phyloP scores from a whole-genome alignment of 2,329 filamentous ascomycete species.

The Fusarium tjaetaba region DNA sequence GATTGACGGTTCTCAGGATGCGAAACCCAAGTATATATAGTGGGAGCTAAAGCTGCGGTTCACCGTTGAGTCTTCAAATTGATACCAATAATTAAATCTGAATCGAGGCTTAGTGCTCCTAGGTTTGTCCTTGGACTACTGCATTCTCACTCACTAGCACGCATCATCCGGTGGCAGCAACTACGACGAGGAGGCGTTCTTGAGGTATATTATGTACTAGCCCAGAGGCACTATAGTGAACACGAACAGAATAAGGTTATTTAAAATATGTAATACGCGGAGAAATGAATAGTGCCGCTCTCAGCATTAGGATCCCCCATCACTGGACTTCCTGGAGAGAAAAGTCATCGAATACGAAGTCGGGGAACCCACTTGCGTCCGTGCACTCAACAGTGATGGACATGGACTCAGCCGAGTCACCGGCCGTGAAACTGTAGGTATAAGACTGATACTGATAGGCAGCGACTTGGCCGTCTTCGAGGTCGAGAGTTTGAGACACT shows the following conservation, averaged over 20 bases:
- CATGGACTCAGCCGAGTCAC: background rate
- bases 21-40: background rate
- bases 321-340: background rate
- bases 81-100: rapidly evolving
- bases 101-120: rapidly evolving
- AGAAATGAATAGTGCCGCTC: background rate
- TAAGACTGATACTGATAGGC: background rate
- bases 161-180: rapidly evolving
- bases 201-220: background rate
- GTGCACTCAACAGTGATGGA: background rate
- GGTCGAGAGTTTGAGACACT: rapidly evolving
- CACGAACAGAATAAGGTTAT: background rate
- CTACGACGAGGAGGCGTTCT: background rate
- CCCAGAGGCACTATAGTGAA: background rate
- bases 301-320: no score
- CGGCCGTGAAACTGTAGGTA: background rate
- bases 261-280: background rate
- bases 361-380: background rate
- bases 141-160: background rate
- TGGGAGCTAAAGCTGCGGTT: background rate
- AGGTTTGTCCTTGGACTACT: rapidly evolving
- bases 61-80: background rate
- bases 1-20: no score
- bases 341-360: constrained; percentile 2
- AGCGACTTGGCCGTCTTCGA: background rate